Conservation (phyloP, 805 yeast genomes). For the Candida maesae region DNA sequence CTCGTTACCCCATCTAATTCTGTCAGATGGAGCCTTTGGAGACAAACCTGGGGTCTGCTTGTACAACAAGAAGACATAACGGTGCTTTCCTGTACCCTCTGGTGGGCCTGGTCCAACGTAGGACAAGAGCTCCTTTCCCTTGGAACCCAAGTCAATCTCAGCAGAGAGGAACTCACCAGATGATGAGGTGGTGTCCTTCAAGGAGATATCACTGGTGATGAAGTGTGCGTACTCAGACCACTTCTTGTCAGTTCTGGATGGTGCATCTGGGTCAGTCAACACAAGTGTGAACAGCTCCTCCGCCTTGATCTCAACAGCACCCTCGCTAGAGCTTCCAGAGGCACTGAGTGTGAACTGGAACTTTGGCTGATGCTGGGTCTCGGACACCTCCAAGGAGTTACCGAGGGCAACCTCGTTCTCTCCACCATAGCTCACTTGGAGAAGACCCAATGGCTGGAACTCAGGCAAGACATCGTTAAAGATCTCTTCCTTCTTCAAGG, state of each 20-base stretch:
- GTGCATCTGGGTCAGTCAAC: conserved; percentile 93
- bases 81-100: conserved; percentile 76
- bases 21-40: conserved; percentile 39
- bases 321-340: conserved; percentile 11
- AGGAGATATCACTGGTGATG: conserved; percentile 51
- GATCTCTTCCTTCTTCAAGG: conserved; percentile 37
- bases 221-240: conserved; percentile 89
- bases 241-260: conserved; percentile 72
- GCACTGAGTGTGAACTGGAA: conserved; percentile 54
- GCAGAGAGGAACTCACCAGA: conserved; percentile 33
- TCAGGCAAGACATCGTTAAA: conserved; percentile 39
- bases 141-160: conserved; percentile 30
- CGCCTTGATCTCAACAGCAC: conserved; percentile 25
- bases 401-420: conserved; percentile 71
- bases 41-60: conserved; percentile 49
- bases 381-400: conserved; percentile 58
- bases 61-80: conserved; percentile 75
- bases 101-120: conserved; percentile 93
- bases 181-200: conserved; percentile 33
- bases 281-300: conserved; percentile 64
- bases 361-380: conserved; percentile 64
- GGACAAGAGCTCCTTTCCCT: conserved; percentile 44
- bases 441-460: conserved; percentile 33
- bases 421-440: conserved; percentile 61
- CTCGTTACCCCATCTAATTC: conserved; percentile 87